phyloP scores from a whole-genome alignment of 345 rosid species.

The Mercurialis annua region DNA sequence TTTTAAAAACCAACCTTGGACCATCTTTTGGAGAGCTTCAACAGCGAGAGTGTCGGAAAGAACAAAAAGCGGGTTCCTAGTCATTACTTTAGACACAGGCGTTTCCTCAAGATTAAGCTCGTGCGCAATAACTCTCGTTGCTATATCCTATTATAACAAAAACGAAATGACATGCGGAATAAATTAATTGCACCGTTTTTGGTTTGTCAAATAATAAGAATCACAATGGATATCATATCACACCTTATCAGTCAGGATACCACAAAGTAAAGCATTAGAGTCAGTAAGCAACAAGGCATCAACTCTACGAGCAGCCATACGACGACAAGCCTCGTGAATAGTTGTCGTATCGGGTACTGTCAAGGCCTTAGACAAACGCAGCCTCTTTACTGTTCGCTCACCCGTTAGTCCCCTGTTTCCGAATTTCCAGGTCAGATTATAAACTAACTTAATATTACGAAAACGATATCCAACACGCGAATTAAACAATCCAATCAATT shows the following conservation, averaged over 20 bases:
- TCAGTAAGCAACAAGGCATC: slow-evolving; percentile 94
- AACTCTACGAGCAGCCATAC: slow-evolving; percentile 92
- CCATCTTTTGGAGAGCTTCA: slow-evolving; percentile 99
- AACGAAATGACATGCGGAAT: background rate
- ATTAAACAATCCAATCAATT: background rate
- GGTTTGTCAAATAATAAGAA: background rate
- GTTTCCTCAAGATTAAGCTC: slow-evolving; percentile 84
- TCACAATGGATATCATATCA: background rate
- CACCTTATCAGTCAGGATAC: slow-evolving; percentile 98
- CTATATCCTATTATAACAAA: slow-evolving; percentile 65
- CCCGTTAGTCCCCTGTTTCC: slow-evolving; percentile 72
- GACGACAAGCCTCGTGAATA: slow-evolving; percentile 79
- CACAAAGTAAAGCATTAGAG: slow-evolving; percentile 90
- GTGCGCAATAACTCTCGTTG: slow-evolving; percentile 77
- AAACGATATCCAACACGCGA: no score
- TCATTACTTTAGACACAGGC: slow-evolving; percentile 94
- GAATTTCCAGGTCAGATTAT: slow-evolving; percentile 5
- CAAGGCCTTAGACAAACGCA: slow-evolving; percentile 87
- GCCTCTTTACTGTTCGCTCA: slow-evolving; percentile 87
- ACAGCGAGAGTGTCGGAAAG: slow-evolving; percentile 95
- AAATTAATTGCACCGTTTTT: background rate
- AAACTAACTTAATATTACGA: no score
- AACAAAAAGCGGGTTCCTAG: slow-evolving; percentile 88
- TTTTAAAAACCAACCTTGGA: slow-evolving; percentile 59
- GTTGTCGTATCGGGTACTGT: slow-evolving; percentile 83